Evolutionary conservation across 2,329 filamentous ascomycete genomes (phyloP), one percentile per base, ranked within the genome.

Genomic region (Nemania serpens): DNA sequence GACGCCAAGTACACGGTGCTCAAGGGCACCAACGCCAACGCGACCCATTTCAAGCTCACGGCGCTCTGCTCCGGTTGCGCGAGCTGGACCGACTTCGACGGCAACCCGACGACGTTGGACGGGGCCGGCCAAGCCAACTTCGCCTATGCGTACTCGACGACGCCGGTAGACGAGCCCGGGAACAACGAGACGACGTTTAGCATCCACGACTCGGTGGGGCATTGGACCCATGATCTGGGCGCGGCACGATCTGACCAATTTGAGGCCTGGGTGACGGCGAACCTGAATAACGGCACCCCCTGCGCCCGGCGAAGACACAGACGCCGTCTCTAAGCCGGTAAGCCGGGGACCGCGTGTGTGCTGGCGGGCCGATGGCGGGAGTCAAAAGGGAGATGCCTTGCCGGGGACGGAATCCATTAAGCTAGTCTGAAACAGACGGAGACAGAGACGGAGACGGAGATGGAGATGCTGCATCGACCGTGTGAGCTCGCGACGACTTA

Each of bases 141-240:
- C 33, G 79, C 77, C 9, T 80, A 74, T 57, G 78, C 78, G 13
- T 77, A 71, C 64, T 76, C 76, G 1, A 63, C 67, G 13, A 71
- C 68, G 1, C 73, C 76, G 5, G 76, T 78, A 10, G 74, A 78
- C 53, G 69, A 73, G 17, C 79, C 78, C 1, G 53, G 63, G 15
- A 72, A 74, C 68, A 68, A 68, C 20, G 70, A 74, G 11, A 73
- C 75, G 3, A 67, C 68, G 18, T 81, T 81, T 62, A 73, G 73
- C 59, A 79, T 79, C 62, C 79, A 81, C 64, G 75, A 79, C 48
- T 73, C 71, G 58, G 71, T 78, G 42, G 77, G 76, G 47, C 78
- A 78, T 66, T 78, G 75, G 73, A 70, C 71, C 36, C 75, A 78
- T 63, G 74, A 78, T 61, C 70, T 78, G 47, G 66, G 64, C 9